Base-by-base conservation (phyloP, 1,139 yeast species). In the Groenewaldozyma auringiensis region DNA sequence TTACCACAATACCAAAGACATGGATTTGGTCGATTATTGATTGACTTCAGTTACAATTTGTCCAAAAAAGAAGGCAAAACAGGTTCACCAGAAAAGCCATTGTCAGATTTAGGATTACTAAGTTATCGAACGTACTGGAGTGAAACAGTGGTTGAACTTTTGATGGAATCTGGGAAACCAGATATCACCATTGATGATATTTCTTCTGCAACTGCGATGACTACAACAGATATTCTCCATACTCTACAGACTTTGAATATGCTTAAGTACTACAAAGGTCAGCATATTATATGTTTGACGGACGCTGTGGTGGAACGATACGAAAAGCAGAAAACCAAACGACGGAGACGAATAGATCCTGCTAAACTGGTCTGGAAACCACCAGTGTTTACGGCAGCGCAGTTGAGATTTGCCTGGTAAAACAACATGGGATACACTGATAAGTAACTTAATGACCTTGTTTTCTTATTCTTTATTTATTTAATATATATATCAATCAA, bases 121-220 rank as follows among this genome's bases (percentile, higher is more conserved):
- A 85, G 95, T 2, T 92, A 94, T 62, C 79, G 98, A 63, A 96
- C 97, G 0, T 94, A 76, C 62, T 92, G 99, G 99, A 81, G 97
- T 0, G 97, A 92, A 57, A 81, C 94, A 0, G 72, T 92, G 48
- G 81, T 88, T 13, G 81, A 79, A 46, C 63, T 87, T 35, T 66
- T 92, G 33, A 82, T 84, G 41, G 95, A 88, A 55, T 70, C 73
- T 37, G 69, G 67, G 25, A 62, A 72, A 16, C 64, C 72, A 32
- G 96, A 88, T 54, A 79, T 86, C 40, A 87, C 96, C 8, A 88
- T 92, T 49, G 99, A 92, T 59, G 98, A 92, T 57, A 83, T 92
- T 20, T 84, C 96, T 21, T 69, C 81, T 9, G 68, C 80, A 41
- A 87, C 97, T 0, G 78, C 97, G 21, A 92, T 92, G 96, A 92